Evolutionary conservation across 805 yeast species (phyloP), one percentile per base, ranked within the genome.

Genomic region (Metschnikowia drakensbergensis): DNA sequence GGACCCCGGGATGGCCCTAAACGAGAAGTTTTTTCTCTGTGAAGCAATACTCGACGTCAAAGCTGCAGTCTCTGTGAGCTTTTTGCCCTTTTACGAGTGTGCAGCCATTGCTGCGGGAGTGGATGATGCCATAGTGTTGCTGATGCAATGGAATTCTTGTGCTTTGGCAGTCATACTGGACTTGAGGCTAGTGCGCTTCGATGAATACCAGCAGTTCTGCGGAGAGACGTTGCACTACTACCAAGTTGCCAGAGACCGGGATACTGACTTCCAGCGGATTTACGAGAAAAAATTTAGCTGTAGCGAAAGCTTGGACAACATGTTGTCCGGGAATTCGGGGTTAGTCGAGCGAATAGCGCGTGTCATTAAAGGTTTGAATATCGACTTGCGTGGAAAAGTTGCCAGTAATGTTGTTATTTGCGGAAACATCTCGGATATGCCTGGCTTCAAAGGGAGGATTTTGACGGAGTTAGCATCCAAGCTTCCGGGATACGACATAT

Each of bases 51-150:
- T 54, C 13, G 28, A 33, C 23, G 7, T 32, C 10, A 37, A 27
- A 8, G 45, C 49, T 2, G 53, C 49, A 4, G 54, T 42, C 4
- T 48, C 58, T 1, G 46, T 49, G 22, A 40, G 54, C 10, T 57
- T 52, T 34, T 42, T 57, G 34, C 57, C 59, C 9, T 42, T 30
- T 28, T 34, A 46, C 3, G 50, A 50, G 3, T 55, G 58, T 31
- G 34, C 42, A 11, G 51, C 53, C 27, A 43, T 57, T 3, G 50
- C 50, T 3, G 52, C 57, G 3, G 53, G 53, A 1, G 46, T 52
- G 9, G 52, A 51, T 9, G 48, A 51, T 27, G 58, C 54, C 3
- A 13, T 51, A 11, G 50, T 57, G 22, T 47, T 57, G 6, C 37
- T 46, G 28, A 22, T 54, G 5, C 51, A 46, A n/a, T 55, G 59